Percentiles rank a stretch among this genome's conserved stretches.
Evolutionary conservation across 495 filamentous ascomycete species (phyloP).

Genomic region (Neurospora sp.): DNA sequence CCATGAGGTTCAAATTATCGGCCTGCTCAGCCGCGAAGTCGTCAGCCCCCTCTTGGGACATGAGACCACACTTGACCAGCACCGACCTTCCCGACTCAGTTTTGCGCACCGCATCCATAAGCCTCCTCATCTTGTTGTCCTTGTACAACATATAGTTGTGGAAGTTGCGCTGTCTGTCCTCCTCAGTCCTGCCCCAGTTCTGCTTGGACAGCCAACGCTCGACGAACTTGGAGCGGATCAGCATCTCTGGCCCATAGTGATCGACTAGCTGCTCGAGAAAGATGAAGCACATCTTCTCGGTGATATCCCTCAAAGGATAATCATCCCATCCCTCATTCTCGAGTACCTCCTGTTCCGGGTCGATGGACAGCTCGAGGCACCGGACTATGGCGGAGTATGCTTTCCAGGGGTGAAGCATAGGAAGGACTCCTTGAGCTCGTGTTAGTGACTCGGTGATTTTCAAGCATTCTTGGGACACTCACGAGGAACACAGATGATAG

Average conservation of each 20-base stretch:
- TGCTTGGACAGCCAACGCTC: slow-evolving; percentile 47
- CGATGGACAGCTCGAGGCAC: slow-evolving; percentile 39
- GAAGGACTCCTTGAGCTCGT: slow-evolving; percentile 9
- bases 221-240: slow-evolving; percentile 41
- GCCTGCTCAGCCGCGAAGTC: slow-evolving; percentile 7
- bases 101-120: slow-evolving; percentile 28
- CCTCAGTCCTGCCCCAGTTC: slow-evolving; percentile 38
- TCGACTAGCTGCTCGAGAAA: slow-evolving; percentile 34
- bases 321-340: slow-evolving; percentile 40
- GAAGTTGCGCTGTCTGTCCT: slow-evolving; percentile 37
- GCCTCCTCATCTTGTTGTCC: slow-evolving; percentile 35
- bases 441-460: neutral
- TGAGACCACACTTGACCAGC: slow-evolving; percentile 30
- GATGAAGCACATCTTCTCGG: slow-evolving; percentile 40
- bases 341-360: slow-evolving; percentile 38
- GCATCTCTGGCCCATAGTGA: slow-evolving; percentile 27
- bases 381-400: slow-evolving; percentile 42
- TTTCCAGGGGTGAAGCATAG: slow-evolving; percentile 27
- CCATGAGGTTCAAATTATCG: slow-evolving; percentile 4
- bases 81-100: slow-evolving; percentile 28
- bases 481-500: slow-evolving; percentile 22
- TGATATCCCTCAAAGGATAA: slow-evolving; percentile 40
- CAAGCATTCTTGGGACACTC: neutral
- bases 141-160: slow-evolving; percentile 28
- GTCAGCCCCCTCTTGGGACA: slow-evolving; percentile 11